phyloP scores from a whole-genome alignment of 2,329 filamentous ascomycete species.

The Trichoderma guizhouense region DNA sequence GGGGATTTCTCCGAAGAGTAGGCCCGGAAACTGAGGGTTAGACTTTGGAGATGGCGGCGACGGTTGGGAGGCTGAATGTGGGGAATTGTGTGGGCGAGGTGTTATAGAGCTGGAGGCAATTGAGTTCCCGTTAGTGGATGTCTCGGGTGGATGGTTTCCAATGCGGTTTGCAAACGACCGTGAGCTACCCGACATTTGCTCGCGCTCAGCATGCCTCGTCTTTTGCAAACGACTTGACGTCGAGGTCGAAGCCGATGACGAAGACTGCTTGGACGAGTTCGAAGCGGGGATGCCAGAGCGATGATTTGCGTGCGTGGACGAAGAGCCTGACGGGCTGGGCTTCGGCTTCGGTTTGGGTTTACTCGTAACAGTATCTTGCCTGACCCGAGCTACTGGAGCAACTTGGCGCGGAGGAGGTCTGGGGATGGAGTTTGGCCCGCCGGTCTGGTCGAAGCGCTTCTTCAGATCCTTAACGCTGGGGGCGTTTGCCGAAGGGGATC shows the following conservation, averaged over 20 bases:
- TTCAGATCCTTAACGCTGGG: conserved; percentile 79
- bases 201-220: conserved; percentile 46
- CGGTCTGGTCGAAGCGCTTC: conserved; percentile 71
- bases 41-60: conserved; percentile 33
- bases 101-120: conserved; percentile 36
- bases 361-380: conserved; percentile 29
- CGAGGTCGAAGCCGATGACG: conserved; percentile 21
- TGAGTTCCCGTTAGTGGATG: conserved; percentile 31
- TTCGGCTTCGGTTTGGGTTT: conserved; percentile 28
- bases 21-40: conserved; percentile 42
- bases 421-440: conserved; percentile 33
- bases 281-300: conserved; percentile 29
- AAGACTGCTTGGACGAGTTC: conserved; percentile 23
- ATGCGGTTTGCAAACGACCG: conserved; percentile 56
- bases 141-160: conserved; percentile 7
- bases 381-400: conserved; percentile 31
- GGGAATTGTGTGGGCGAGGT: conserved; percentile 31
- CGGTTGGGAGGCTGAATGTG: conserved; percentile 34
- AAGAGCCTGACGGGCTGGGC: conserved; percentile 19
- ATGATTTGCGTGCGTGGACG: conserved; percentile 39
- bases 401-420: conserved; percentile 36
- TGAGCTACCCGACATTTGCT: conserved; percentile 50
- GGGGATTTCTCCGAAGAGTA: conserved; percentile 73
- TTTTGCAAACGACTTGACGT: conserved; percentile 40
- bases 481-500: conserved; percentile 39